Evolutionary conservation across 2,329 filamentous ascomycete genomes (phyloP).

Genomic region (Fusarium sp.): DNA sequence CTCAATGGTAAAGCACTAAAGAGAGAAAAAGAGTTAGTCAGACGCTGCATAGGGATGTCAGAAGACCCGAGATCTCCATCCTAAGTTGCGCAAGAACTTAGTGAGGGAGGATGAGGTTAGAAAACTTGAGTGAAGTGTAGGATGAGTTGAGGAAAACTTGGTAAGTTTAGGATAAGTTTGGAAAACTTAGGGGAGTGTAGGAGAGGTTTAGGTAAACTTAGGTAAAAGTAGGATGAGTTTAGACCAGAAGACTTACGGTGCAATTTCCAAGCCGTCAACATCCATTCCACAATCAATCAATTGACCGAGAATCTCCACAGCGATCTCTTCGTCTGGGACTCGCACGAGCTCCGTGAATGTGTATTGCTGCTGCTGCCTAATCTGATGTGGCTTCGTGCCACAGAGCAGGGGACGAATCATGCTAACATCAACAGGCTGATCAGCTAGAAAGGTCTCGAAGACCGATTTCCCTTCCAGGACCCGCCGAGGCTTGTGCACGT

Average conservation of each 20-base stretch:
- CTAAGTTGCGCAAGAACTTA: not conserved
- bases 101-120: not conserved
- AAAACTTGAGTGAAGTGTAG: not conserved
- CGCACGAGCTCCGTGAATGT: conserved; percentile 18
- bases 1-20: not conserved
- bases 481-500: conserved; percentile 6
- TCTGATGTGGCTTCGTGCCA: conserved; percentile 6
- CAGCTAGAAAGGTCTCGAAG: conserved; percentile 22
- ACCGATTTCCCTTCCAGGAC: conserved; percentile 3
- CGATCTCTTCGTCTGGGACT: not conserved
- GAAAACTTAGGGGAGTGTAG: not conserved
- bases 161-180: not conserved
- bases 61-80: not conserved
- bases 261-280: conserved; percentile 18
- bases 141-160: not conserved
- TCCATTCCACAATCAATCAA: conserved; percentile 30
- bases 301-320: conserved; percentile 5
- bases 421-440: not conserved
- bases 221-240: not conserved
- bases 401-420: conserved; percentile 20
- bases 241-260: not conserved
- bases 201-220: not conserved
- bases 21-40: not conserved
- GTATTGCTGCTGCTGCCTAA: conserved; percentile 21
- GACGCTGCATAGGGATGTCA: not conserved